Percentiles rank a stretch among this genome's conserved stretches.
Conservation (phyloP, 495 filamentous ascomycete genomes). For the Monascus purpureus region DNA sequence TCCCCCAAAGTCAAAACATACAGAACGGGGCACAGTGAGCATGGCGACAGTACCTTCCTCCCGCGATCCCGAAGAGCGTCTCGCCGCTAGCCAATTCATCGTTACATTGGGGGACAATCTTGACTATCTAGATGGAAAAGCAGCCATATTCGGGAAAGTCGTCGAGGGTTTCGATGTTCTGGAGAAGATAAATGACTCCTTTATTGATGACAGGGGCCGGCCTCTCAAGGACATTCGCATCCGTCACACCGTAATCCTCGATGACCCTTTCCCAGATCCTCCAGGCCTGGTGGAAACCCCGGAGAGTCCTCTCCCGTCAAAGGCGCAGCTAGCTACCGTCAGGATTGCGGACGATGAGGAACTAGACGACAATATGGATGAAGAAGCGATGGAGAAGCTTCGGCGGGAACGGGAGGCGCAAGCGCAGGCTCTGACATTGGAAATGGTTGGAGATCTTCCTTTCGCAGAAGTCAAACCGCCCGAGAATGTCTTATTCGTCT, state of each 20-base stretch:
- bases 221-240: conserved; percentile 88
- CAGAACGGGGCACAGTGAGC: conserved; percentile 78
- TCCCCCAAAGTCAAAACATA: conserved; percentile 71
- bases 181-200: conserved; percentile 84
- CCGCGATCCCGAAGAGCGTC: conserved; percentile 62
- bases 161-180: conserved; percentile 86
- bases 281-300: conserved; percentile 58
- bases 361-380: conserved; percentile 60
- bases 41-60: conserved; percentile 76
- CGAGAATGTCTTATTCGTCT: conserved; percentile 95
- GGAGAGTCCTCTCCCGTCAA: conserved; percentile 66
- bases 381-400: conserved; percentile 61
- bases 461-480: conserved; percentile 97
- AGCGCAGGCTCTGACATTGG: conserved; percentile 85
- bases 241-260: conserved; percentile 75
- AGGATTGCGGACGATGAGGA: conserved; percentile 84
- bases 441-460: conserved; percentile 95
- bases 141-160: conserved; percentile 86
- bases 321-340: conserved; percentile 79
- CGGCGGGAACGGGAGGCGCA: conserved; percentile 84
- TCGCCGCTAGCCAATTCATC: conserved; percentile 81
- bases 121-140: conserved; percentile 80
- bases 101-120: conserved; percentile 77
- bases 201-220: conserved; percentile 69
- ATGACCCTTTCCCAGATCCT: conserved; percentile 80